Evolutionary conservation across 2,329 filamentous ascomycete genomes (phyloP), one percentile per base, ranked within the genome.

Genomic region (Ceratocystis papillata): DNA sequence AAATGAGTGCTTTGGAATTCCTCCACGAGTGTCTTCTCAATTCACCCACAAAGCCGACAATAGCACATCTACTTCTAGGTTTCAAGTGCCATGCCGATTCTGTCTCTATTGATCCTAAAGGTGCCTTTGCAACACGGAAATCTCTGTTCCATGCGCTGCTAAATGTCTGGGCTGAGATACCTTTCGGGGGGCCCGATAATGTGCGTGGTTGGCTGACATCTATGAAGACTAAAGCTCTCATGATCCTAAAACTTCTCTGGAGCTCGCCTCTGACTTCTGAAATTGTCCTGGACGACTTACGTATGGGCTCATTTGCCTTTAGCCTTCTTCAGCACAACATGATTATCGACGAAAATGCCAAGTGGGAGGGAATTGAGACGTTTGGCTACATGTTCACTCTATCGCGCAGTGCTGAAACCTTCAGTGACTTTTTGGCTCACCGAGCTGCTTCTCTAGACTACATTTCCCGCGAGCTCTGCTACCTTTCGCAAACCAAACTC

Each of bases 11-110:
- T 25, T 81, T 99, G 5, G 87, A 93, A 69, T 93, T 99, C 71
- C 78, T 99, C 46, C 88, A 89, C 70, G 84, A 86, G 65, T 96
- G 90, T 72, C 80, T 99, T 2, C 81, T 83, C 65, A 85, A 87
- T 44, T 87, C 87, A 30, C 86, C 88, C 0, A 83, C 87, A 70
- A 84, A 86, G 70, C 92, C 94, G 3, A 95, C 88, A 1, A 87
- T 99, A 70, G 94, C 93, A 0, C 95, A 99, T 74, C 80, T 96
- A 59, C 79, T 99, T 1, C 83, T 99, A 4, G 94, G 94, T 0
- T 96, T 99, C 74, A 83, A 83, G 66, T 95, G 90, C 71, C 83
- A 85, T 55, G 83, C 87, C 45, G 86, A 85, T 69, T 81, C 82
- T 8, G 78, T 97, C 1, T 84, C 84, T 28, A 78, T 94, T 41